Evolutionary conservation across 805 yeast species (phyloP), one percentile per base, ranked within the genome.

Genomic region (Lachancea thermotolerans): DNA sequence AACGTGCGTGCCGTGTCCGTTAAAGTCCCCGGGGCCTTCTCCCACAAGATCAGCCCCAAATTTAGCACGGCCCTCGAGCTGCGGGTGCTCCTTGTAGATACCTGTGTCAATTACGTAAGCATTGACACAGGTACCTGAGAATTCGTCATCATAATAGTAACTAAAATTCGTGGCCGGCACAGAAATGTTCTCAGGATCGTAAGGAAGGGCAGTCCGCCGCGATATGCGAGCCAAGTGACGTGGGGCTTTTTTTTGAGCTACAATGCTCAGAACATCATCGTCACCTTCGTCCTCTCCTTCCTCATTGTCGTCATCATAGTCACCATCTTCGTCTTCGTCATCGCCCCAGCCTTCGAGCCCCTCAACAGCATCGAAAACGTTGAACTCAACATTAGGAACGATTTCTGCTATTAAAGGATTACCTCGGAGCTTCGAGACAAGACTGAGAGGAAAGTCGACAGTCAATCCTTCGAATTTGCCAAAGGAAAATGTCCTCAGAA

Each of bases 1-100:
- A 39, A 90, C 95, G 64, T 89, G 96, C 1, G 96, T 87, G 0
- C 96, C 97, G 62, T 89, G 97, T 0, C 96, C 96, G 45, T 58
- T 81, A 9, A 66, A 66, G 59, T 90, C 96, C 6, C 85, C 87
- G 1, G 70, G 57, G 1, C 79, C 78, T 51, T 78, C 82, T 1
- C 67, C 69, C 0, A 87, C 81, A 47, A 81, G 77, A 55, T 82
- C 85, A 7, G 69, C 72, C 0, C 90, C 90, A 47, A 64, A 59
- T 6, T 51, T 54, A 7, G 82, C 86, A 44, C 91, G 66, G 0
- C 79, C 81, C 54, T 74, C 81, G 57, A 85, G 67, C 35, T 81
- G 84, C n/a, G 75, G 77, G 57, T 80, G 82, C 6, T 69, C 71
- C 10, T 69, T 70, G 51, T 65, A 67, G n/a, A 85, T 79, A 11